Evolutionary conservation across 2,329 filamentous ascomycete genomes (phyloP).

Genomic region (Colletotrichum sp.): DNA sequence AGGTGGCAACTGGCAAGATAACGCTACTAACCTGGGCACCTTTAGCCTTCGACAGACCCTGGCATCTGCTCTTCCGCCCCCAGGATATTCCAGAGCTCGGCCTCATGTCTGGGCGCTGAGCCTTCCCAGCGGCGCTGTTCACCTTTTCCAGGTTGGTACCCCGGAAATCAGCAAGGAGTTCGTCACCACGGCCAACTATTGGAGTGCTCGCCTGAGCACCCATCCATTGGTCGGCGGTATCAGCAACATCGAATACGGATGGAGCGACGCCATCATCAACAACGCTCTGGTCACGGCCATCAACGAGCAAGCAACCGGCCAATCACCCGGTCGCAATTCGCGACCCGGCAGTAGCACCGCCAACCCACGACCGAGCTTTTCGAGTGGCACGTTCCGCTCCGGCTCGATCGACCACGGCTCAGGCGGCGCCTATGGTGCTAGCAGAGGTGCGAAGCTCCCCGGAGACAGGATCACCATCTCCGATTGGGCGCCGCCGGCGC

Average conservation of each 20-base stretch:
- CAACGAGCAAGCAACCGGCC: conserved; percentile 46
- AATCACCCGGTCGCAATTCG: conserved; percentile 36
- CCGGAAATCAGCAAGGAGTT: conserved; percentile 95
- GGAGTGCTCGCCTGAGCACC: conserved; percentile 92
- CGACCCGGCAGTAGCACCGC: conserved; percentile 58
- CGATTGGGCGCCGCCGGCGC: conserved; percentile 88
- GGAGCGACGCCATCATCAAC: conserved; percentile 84
- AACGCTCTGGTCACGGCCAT: conserved; percentile 58
- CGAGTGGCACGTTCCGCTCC: conserved; percentile 57
- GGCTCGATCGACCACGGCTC: conserved; percentile 66
- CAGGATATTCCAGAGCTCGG: conserved; percentile 88
- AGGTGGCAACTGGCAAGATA: conserved; percentile 98
- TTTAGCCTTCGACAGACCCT: conserved; percentile 92
- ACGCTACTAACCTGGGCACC: conserved; percentile 85
- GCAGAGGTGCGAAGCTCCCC: conserved; percentile 65
- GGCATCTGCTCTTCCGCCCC: conserved; percentile 85
- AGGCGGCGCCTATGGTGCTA: conserved; percentile 35
- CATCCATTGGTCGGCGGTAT: conserved; percentile 92
- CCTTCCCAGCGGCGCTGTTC: conserved; percentile 89
- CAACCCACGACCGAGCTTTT: conserved; percentile 45
- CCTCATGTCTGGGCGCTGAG: conserved; percentile 95
- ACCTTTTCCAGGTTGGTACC: conserved; percentile 97
- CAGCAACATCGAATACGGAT: conserved; percentile 97
- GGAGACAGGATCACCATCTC: conserved; percentile 85
- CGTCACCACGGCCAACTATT: conserved; percentile 94